These are phyloP conservation scores for Crithidia brevicula DNA, from an alignment of 208 protist species.

Conservation along the genomic window DNA sequence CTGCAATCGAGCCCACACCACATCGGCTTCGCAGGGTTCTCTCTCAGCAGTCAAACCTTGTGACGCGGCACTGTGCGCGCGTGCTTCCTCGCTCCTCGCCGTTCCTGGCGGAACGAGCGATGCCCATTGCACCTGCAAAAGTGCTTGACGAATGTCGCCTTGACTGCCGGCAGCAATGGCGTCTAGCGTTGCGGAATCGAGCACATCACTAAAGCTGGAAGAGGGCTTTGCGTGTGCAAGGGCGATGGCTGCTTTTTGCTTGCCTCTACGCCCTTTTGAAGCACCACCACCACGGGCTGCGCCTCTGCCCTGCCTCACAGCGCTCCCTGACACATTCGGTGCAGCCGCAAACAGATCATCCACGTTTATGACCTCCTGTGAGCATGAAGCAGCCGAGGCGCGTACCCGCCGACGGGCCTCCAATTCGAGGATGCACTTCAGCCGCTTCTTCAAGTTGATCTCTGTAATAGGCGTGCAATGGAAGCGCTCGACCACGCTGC, in stretches of 20 bases:
- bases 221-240: neutral
- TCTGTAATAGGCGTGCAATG: constrained; percentile 79
- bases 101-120: constrained; percentile 26
- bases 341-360: neutral
- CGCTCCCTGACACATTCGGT: too few relatives aligned
- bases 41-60: too few relatives aligned
- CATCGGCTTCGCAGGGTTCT: neutral
- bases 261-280: neutral
- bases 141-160: constrained; percentile 84
- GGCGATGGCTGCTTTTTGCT: neutral
- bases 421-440: constrained; percentile 42
- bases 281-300: neutral
- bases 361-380: neutral
- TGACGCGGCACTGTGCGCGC: neutral
- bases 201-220: neutral
- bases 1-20: constrained; percentile 24
- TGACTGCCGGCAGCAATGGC: constrained; percentile 54
- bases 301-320: neutral
- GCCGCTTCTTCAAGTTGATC: constrained; percentile 60
- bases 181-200: constrained; percentile 29
- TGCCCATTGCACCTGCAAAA: constrained; percentile 76
- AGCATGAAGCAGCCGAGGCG: neutral
- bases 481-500: constrained; percentile 56
- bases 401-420: constrained; percentile 18
- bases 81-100: too few relatives aligned